Evolutionary conservation across 106 monocot species (phyloP), one percentile per base, ranked within the genome.

Genomic region (Dendrobium catenatum): DNA sequence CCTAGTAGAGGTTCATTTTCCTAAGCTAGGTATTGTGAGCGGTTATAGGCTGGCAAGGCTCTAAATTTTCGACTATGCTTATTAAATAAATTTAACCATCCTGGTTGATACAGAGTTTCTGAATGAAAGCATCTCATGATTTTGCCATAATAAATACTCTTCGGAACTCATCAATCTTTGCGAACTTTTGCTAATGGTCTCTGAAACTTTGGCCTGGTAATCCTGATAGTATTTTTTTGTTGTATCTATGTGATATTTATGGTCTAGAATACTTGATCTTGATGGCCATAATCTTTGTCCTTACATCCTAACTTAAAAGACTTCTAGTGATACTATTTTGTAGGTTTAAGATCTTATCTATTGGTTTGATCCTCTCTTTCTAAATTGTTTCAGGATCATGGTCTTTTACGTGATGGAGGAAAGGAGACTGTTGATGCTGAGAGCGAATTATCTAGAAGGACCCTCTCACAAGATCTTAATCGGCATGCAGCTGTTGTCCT

Each of bases 401-500:
- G 99, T 70, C 93, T 93, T 85, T 73, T 90, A 78, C 87, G 89
- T 74, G 95, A 95, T 90, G 99, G 95, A 37, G 81, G 70, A 54
- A 99, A 93, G 75, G 99, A 99, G 77, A 81, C 68, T 55, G 18
- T 72, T 82, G 95, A 99, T 68, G 10, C 64, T 75, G 95, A 95
- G 33, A 91, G 80, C 87, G 95, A 90, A 41, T 72, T 95, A 31
- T 81, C 90, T 33, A 85, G 27, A 83, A 93, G 99, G 80, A 91
- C 95, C 20, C 83, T 99, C 7, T 83, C 91, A 42, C 99, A 95
- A 68, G 99, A 99, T 83, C 81, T 99, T 77, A 99, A 99, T 82
- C 86, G 99, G 72, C 99, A 99, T 89, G 95, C 91, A 46, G 87
- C 95, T 85, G 99, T 99, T 83, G 93, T 99, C 59, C 91, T 99